Percentiles rank a stretch among this genome's conserved stretches.
phyloP scores from a whole-genome alignment of 139 green algal species.

The Choricystis sp. region DNA sequence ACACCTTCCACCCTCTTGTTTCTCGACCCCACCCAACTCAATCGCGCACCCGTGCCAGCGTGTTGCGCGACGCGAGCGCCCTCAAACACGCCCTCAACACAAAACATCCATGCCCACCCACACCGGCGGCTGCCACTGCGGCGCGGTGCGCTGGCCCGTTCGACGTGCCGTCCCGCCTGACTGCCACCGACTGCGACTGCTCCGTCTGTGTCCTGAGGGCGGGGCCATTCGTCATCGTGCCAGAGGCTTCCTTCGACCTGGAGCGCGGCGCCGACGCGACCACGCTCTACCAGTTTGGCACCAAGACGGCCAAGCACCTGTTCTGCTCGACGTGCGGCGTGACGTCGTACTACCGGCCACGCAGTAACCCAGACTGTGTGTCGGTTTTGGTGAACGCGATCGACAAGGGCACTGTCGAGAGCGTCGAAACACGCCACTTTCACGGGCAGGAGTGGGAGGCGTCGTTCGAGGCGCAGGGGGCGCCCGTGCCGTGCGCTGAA shows the following conservation, averaged over 20 bases:
- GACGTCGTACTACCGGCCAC: constrained; percentile 17
- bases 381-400: neutral
- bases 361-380: constrained; percentile 14
- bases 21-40: too few species aligned
- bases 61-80: too few species aligned
- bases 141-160: constrained; percentile 9
- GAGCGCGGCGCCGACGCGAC: constrained; percentile 9
- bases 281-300: constrained; percentile 29
- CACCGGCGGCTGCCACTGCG: constrained; percentile 19
- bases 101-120: too few species aligned
- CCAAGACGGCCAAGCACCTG: constrained; percentile 17
- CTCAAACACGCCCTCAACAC: too few species aligned
- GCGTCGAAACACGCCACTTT: neutral
- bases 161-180: constrained; percentile 8
- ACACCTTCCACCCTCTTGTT: too few species aligned
- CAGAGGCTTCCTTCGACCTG: constrained; percentile 15
- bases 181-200: constrained; percentile 32
- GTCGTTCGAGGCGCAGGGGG: constrained; percentile 9
- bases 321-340: constrained; percentile 30
- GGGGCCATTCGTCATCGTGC: constrained; percentile 32
- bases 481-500: too few species aligned
- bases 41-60: too few species aligned
- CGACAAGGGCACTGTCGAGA: neutral
- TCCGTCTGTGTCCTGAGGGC: constrained; percentile 33
- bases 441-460: constrained; percentile 6